These are phyloP conservation scores for Trypanosoma scelopori DNA, from an alignment of 208 protist species.

Conservation along the genomic window DNA sequence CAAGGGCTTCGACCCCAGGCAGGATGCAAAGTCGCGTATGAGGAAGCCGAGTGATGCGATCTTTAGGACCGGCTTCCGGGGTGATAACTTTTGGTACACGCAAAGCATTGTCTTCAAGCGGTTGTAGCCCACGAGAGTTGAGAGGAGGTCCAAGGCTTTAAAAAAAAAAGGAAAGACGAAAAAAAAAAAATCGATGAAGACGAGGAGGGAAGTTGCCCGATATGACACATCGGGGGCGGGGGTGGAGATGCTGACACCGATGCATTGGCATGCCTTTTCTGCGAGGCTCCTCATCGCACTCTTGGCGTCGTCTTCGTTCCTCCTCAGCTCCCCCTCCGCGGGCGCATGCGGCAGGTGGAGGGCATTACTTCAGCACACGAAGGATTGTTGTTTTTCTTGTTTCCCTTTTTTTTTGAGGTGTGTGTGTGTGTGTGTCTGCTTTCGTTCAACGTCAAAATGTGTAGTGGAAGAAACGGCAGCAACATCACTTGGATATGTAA, in stretches of 20 bases:
- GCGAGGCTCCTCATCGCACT: too few relatives aligned
- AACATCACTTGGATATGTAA: background rate
- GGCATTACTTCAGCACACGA: too few relatives aligned
- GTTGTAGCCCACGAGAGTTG: slow-evolving; percentile 33
- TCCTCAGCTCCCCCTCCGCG: too few relatives aligned
- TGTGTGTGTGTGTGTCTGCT: too few relatives aligned
- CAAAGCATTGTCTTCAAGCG: slow-evolving; percentile 89
- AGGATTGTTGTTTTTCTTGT: too few relatives aligned
- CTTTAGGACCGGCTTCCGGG: slow-evolving; percentile 58
- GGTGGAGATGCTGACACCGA: too few relatives aligned
- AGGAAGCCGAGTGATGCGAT: slow-evolving; percentile 63
- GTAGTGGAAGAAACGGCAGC: background rate
- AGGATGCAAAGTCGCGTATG: slow-evolving; percentile 71
- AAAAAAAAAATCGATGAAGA: background rate
- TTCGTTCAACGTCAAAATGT: too few relatives aligned
- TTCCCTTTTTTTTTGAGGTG: background rate
- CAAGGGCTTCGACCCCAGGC: slow-evolving; percentile 74
- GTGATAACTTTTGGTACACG: slow-evolving; percentile 87
- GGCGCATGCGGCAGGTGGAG: too few relatives aligned
- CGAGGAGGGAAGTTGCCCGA: too few relatives aligned
- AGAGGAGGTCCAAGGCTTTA: background rate
- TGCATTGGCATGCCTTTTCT: too few relatives aligned
- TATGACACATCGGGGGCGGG: too few relatives aligned
- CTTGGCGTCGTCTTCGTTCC: too few relatives aligned
- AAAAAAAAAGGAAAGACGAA: background rate